Percentiles rank a stretch among this genome's conserved stretches.
These are phyloP conservation scores for Rhizodiscina lignyota DNA, from an alignment of 495 filamentous ascomycete genomes.

Conservation along the genomic window DNA sequence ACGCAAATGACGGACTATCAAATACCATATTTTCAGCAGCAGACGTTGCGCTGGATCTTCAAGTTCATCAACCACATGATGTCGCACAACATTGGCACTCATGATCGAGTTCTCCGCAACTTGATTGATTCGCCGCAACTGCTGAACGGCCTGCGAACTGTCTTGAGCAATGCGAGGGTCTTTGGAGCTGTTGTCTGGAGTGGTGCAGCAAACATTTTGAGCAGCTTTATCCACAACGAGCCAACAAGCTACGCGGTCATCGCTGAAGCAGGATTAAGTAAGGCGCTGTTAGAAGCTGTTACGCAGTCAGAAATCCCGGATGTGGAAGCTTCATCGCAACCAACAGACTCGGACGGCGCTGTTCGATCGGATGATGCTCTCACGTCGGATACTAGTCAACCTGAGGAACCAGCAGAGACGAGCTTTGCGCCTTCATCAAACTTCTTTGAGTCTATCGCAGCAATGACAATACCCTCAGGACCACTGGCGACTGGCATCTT, in stretches of 20 bases:
- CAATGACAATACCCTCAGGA: too few relatives aligned
- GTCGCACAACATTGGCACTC: constrained; percentile 66
- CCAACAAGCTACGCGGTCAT: constrained; percentile 94
- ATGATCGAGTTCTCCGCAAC: constrained; percentile 79
- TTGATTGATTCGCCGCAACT: constrained; percentile 83
- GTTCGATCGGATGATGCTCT: constrained; percentile 2
- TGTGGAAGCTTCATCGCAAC: constrained; percentile 18
- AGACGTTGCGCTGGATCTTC: constrained; percentile 81
- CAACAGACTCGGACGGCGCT: constrained; percentile 15
- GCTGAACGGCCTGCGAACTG: constrained; percentile 55
- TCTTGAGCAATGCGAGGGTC: constrained; percentile 59
- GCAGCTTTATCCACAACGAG: constrained; percentile 96
- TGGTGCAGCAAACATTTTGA: constrained; percentile 73
- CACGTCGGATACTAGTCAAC: too few relatives aligned
- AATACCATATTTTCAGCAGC: constrained; percentile 81
- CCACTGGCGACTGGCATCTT: constrained; percentile 64
- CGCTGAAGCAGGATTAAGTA: constrained; percentile 79
- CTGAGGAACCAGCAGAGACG: too few relatives aligned
- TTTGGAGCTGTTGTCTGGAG: constrained; percentile 94
- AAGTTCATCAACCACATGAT: constrained; percentile 95
- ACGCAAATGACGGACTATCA: constrained; percentile 77
- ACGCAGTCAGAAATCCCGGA: constrained; percentile 36
- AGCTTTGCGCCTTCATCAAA: too few relatives aligned
- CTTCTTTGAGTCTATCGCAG: too few relatives aligned
- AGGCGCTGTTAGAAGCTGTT: constrained; percentile 64